These are phyloP conservation scores for Candida montana DNA, from an alignment of 805 yeast species.

Conservation along the genomic window DNA sequence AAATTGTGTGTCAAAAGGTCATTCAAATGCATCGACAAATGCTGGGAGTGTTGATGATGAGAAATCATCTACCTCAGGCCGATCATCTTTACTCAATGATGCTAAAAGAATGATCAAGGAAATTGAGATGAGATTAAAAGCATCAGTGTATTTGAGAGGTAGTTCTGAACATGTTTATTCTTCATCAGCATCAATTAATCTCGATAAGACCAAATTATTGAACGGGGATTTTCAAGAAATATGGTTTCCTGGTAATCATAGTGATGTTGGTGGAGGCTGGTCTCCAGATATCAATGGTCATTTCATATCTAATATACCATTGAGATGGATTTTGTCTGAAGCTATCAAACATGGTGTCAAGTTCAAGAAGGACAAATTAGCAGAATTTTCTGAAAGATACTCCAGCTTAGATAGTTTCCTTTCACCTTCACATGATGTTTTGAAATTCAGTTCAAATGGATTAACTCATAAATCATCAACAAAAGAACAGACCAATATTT, in stretches of 20 bases:
- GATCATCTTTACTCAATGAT: conserved; percentile 5
- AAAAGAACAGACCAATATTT: conserved; percentile 8
- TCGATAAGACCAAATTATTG: conserved; percentile 22
- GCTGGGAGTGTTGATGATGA: conserved; percentile 1
- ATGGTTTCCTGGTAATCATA: conserved; percentile 69
- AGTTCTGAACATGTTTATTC: conserved; percentile 1
- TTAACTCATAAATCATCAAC: conserved; percentile 13
- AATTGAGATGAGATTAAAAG: conserved; percentile 7
- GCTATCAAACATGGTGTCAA: conserved; percentile 45
- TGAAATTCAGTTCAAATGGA: conserved; percentile 26
- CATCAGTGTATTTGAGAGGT: not conserved
- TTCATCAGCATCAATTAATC: conserved; percentile 9
- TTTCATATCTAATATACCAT: conserved; percentile 42
- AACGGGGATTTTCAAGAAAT: conserved; percentile 41
- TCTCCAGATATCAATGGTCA: conserved; percentile 39
- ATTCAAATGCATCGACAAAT: not conserved
- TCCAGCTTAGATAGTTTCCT: conserved; percentile 38
- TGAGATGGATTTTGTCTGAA: conserved; percentile 58
- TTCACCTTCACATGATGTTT: conserved; percentile 49
- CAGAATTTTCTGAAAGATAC: conserved; percentile 35
- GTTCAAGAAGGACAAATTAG: conserved; percentile 38
- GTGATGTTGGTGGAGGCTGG: conserved; percentile 72
- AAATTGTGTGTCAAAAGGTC: not conserved
- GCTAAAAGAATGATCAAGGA: conserved; percentile 15
- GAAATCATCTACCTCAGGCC: not conserved